These are phyloP conservation scores for Ciborinia camelliae DNA, from an alignment of 2,329 filamentous ascomycete genomes.

Conservation along the genomic window DNA sequence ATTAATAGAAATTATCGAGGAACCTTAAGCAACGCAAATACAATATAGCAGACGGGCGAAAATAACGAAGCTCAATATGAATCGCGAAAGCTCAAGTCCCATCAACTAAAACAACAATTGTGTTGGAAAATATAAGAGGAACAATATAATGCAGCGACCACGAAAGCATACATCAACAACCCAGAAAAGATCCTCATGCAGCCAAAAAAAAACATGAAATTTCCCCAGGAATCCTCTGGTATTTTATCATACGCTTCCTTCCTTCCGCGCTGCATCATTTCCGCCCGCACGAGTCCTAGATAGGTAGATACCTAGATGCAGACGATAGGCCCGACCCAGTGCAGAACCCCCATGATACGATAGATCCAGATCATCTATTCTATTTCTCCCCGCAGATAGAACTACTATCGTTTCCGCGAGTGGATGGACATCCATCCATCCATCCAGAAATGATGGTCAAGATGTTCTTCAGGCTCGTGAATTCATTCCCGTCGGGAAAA, in stretches of 20 bases:
- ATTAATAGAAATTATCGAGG: background rate
- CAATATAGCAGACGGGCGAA: background rate
- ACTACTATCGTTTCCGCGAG: conserved; percentile 1
- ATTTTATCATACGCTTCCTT: too few relatives aligned
- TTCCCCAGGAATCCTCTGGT: too few relatives aligned
- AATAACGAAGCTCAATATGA: background rate
- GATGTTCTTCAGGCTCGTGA: too few relatives aligned
- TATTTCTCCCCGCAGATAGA: background rate
- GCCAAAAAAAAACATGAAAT: background rate
- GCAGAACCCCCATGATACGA: background rate
- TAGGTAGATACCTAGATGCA: too few relatives aligned
- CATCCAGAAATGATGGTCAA: too few relatives aligned
- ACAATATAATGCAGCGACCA: background rate
- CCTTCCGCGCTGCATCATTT: too few relatives aligned
- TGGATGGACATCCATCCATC: too few relatives aligned
- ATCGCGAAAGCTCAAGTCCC: background rate
- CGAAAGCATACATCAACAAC: background rate
- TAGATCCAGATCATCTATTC: conserved; percentile 1
- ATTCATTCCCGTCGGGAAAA: too few relatives aligned
- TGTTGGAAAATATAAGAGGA: background rate
- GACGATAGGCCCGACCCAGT: too few relatives aligned
- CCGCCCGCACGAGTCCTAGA: too few relatives aligned
- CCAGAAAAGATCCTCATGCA: background rate
- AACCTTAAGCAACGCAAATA: background rate
- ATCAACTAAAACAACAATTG: background rate